Conservation (phyloP, 2,329 filamentous ascomycete genomes). For the Aspergillus felis region DNA sequence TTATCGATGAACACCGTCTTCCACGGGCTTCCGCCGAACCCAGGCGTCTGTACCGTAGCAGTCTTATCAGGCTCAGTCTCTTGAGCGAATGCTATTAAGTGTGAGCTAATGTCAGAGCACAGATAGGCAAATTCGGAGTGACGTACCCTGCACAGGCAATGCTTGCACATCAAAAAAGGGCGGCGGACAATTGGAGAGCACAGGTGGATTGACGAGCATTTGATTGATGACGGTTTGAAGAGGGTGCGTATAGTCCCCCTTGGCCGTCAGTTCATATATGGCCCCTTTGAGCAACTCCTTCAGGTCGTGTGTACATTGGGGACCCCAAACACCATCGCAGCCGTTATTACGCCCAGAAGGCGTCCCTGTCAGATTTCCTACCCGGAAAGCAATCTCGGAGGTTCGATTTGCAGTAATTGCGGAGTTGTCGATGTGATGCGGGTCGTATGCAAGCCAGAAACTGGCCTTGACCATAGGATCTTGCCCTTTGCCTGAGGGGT, state of each 20-base stretch:
- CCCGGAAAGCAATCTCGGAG: conserved; percentile 33
- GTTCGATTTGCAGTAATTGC: conserved; percentile 31
- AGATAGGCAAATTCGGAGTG: not conserved
- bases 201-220: conserved; percentile 21
- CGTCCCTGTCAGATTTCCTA: conserved; percentile 35
- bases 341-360: conserved; percentile 33
- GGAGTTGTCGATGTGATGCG: conserved; percentile 21
- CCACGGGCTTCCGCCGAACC: conserved; percentile 28
- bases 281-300: conserved; percentile 23
- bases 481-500: conserved; percentile 25
- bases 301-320: conserved; percentile 28
- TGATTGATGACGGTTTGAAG: conserved; percentile 27
- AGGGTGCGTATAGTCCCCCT: conserved; percentile 26
- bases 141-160: conserved; percentile 33
- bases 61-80: conserved; percentile 25
- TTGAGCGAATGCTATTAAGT: conserved; percentile 26
- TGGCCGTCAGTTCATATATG: conserved; percentile 25
- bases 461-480: conserved; percentile 34
- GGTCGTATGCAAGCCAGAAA: conserved; percentile 35
- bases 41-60: conserved; percentile 27
- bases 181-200: conserved; percentile 26
- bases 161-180: conserved; percentile 30
- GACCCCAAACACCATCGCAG: conserved; percentile 37
- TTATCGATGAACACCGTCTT: conserved; percentile 35
- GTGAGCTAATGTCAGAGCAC: conserved; percentile 5